Evolutionary conservation across 768 basidiomycete species (phyloP).

Genomic region (Obba rivulosa): DNA sequence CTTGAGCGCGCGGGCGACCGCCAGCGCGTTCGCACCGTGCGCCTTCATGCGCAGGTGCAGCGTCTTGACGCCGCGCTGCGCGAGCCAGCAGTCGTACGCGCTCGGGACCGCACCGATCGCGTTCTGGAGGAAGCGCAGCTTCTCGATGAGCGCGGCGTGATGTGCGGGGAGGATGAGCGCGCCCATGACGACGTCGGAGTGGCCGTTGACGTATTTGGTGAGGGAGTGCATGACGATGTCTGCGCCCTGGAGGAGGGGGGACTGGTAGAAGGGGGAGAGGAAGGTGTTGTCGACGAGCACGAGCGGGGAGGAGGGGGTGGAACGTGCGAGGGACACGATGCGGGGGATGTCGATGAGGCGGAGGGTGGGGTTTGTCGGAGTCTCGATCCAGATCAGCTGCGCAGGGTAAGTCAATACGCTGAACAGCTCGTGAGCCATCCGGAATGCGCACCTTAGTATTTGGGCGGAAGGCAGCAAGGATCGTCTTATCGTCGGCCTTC

Average conservation of each 20-base stretch:
- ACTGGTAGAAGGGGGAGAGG: constrained; percentile 86
- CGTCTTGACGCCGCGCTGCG: constrained; percentile 88
- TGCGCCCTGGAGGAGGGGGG: constrained; percentile 79
- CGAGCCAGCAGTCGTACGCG: constrained; percentile 86
- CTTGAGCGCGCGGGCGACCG: constrained; percentile 60
- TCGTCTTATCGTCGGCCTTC: constrained; percentile 52
- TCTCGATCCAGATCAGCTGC: constrained; percentile 91
- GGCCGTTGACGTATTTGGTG: constrained; percentile 92
- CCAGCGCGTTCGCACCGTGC: constrained; percentile 80
- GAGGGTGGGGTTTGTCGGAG: constrained; percentile 93
- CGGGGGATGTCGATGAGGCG: constrained; percentile 76
- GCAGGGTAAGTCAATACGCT: not conserved
- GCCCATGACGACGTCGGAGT: constrained; percentile 92
- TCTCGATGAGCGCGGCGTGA: constrained; percentile 41
- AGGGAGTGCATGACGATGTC: constrained; percentile 82
- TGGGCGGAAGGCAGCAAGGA: constrained; percentile 58
- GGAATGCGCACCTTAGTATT: constrained; percentile 75
- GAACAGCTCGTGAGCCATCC: not conserved
- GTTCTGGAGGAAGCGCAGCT: constrained; percentile 85
- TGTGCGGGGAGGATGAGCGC: constrained; percentile 64
- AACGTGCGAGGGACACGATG: constrained; percentile 59
- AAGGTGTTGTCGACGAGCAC: constrained; percentile 95
- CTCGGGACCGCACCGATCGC: constrained; percentile 82
- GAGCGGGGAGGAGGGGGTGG: constrained; percentile 61
- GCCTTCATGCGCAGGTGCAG: constrained; percentile 82